Base-by-base conservation (phyloP, 2,329 filamentous ascomycete genomes). In the Didymella keratinophila region DNA sequence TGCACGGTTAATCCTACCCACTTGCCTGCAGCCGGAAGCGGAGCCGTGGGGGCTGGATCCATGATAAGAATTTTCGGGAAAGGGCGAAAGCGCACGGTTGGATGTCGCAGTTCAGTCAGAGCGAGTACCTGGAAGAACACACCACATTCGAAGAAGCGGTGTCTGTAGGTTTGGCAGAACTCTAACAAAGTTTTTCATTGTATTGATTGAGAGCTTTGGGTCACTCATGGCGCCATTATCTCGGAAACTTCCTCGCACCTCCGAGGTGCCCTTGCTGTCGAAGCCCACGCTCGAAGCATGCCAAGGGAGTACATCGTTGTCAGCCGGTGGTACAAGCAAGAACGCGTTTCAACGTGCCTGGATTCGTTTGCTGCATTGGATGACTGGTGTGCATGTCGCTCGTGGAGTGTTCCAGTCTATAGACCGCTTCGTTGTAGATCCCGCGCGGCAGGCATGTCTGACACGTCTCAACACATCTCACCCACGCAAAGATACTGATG, bases 1-100 rank as follows among this genome's bases (percentile, higher is more conserved):
- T 60, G 58, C 58, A 56, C 27, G 52, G 58, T 53, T 55, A 55
- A 56, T 56, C 58, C 25, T 60, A 30, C 48, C 57, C 57, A 56
- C 56, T 55, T 60, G 46, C 39, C 34, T 50, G 50, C 50, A 54
- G 50, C 45, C 56, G 56, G 50, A 28, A 58, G 56, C 45, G 56
- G 56, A 58, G 46, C 50, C 56, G 56, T 58, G 56, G 56, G 56
- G 56, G 56, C 56, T 58, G 37, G 50, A 54, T 46, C 56, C 56
- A 32, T 51, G 56, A 58, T 58, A 58, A 58, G 56, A 58, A 27
- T 30, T 58, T 58, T 58, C 41, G 50, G 49, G 39, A 25, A 30
- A 58, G 34, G 50, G 50, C 50, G 32, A 50, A 45, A 46, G 20
- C 21, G 45, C 50, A 53, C 41, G 46, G 50, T 18, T 41, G 41